Base-by-base conservation (phyloP, 768 basidiomycete species). In the Russula lepida region DNA sequence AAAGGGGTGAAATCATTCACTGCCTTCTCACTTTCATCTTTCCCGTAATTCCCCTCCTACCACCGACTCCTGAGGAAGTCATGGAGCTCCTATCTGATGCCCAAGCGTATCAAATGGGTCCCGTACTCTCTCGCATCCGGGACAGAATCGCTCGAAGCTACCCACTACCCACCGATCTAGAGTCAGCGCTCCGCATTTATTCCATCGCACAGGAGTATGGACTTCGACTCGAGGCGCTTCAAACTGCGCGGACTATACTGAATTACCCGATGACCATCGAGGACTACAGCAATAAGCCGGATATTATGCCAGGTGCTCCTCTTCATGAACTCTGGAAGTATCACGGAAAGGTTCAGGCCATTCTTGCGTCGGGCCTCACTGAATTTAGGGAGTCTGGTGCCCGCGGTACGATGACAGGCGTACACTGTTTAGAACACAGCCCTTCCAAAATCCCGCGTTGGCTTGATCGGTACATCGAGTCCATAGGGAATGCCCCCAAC, bases 11-110 rank as follows among this genome's bases (percentile, higher is more conserved):
- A n/a, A n/a, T 41, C 41, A 8, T 41, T n/a, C 41, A 41, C n/a
- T n/a, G 19, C 41, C 41, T 41, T 41, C 37, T 62, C 44, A 57
- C 56, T 12, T 62, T 62, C 35, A 47, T 57, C 17, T 58, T 62
- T 47, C 61, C 41, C 41, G 41, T 41, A n/a, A 41, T n/a, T 19
- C 41, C 35, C 17, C 15, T n/a, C 41, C 19, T 41, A n/a, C 41
- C 41, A 41, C 4, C 19, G 19, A n/a, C 41, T 9, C 7, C n/a
- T n/a, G 41, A 41, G 41, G 41, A n/a, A 41, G 19, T 41, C n/a
- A 41, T 41, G 41, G 41, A 41, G 9, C 41, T 41, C 8, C 41
- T 41, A 15, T 46, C 19, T 2, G 51, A 47, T 8, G 56, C 61
- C 0, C 33, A 48, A 23, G 47, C 41, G 23, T 62, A 62, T 41